Base-by-base conservation (phyloP, 305 asterid genomes). In the Ajuga reptans region DNA sequence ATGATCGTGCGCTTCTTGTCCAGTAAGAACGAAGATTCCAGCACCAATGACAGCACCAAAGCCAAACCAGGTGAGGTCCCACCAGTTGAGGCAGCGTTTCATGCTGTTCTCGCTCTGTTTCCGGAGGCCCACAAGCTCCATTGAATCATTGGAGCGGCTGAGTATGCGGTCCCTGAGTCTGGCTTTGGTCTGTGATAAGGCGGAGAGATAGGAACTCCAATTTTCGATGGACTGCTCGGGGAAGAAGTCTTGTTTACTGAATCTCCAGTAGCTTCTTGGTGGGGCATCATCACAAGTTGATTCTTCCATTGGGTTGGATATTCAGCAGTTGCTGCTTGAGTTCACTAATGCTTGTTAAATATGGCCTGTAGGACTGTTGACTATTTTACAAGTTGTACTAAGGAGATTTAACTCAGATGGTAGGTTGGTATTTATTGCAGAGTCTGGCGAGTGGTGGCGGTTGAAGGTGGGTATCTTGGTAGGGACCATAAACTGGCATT, bases 11-110 rank as follows among this genome's bases (percentile, higher is more conserved):
- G 90, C 88, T 64, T 88, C 91, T 74, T 85, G 87, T 68, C 95
- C 91, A 1, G 91, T 85, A 46, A 88, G 85, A 12, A 88, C 91
- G 56, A 84, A 85, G 64, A 88, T 88, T 4, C 91, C 87, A 3
- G 90, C 86, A 17, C 95, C 90, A 9, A 88, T 88, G 16, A 85
- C 91, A 2, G 95, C 73, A 55, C 95, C 91, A 12, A 88, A 82
- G 9, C 95, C 95, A n/a, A 85, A 86, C 95, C 91, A 88, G 77
- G 76, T 84, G 68, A 88, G 87, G 76, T 88, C 95, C 90, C 91
- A 88, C 95, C 95, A 88, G 81, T 27, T 88, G 64, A 88, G 88
- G 82, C 88, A 81, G 46, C 80, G 81, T 55, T 85, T 88, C 91
- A 88, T 85, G 70, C 56, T 75, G 80, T 88, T 83, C 71, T 88